Base-by-base conservation (phyloP, 1,284 basidiomycete genomes). In the Melanopsichium pennsylvanicum region DNA sequence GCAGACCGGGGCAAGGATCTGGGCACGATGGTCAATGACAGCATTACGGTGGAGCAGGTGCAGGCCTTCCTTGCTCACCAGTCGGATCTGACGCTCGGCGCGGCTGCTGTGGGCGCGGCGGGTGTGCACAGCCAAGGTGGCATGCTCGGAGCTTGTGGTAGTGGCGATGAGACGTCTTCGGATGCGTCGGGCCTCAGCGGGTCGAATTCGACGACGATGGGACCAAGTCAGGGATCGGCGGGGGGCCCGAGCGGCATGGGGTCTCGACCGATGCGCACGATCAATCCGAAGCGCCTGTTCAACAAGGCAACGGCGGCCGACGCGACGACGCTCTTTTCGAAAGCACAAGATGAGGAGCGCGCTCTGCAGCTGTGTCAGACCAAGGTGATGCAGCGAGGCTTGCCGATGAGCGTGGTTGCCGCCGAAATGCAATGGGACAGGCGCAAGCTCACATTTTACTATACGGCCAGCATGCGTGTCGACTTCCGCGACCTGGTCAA, bases 391-490 rank as follows among this genome's bases (percentile, higher is more conserved):
- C 74, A 76, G 91, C 50, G 70, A 42, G 79, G 93, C 78, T 83
- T 98, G 76, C 93, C 93, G 15, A 98, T 98, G 95, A 91, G 94
- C 82, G 93, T 98, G 56, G 89, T 96, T 52, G 93, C 96, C 80
- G 94, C 93, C 26, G 95, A 97, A 83, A 97, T 95, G 84, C 95
- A 98, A 82, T 97, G 75, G 75, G 75, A 78, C 46, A 89, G 95
- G 42, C 90, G 93, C 82, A 97, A 97, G 84, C 84, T 98, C 63
- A 97, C 95, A 0, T 97, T 97, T 85, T 97, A 97, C 84, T 98
- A 96, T 82, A 86, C 94, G 59, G 92, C 94, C 47, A 92, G 95
- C 78, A 93, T 92, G 83, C 85, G 95, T 70, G 94, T 98, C 81
- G 95, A 98, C 83, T 97, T 98, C 84, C 87, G 95, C 72, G 94